These are phyloP conservation scores for Adansonia rubrostipa DNA, from an alignment of 441 rosid genomes.

Conservation along the genomic window DNA sequence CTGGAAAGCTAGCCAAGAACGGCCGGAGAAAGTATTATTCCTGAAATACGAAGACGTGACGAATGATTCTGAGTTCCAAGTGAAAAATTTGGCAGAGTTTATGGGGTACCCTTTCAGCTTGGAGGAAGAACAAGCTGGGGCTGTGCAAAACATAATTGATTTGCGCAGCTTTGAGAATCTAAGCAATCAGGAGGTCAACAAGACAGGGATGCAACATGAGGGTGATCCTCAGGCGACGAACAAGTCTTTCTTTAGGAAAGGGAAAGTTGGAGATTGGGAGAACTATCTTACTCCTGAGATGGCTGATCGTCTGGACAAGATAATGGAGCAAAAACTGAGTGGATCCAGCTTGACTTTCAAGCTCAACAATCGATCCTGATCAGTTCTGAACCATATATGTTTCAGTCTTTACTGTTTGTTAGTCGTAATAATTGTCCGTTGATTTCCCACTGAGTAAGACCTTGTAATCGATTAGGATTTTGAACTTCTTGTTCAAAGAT, in stretches of 20 bases:
- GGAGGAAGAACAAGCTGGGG: conserved; percentile 32
- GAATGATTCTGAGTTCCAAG: conserved; percentile 18
- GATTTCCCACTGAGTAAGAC: not conserved
- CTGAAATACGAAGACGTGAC: conserved; percentile 33
- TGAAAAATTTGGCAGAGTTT: conserved; percentile 37
- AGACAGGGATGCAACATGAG: conserved; percentile 25
- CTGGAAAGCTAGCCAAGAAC: conserved; percentile 25
- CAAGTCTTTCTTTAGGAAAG: conserved; percentile 36
- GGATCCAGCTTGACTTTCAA: conserved; percentile 2
- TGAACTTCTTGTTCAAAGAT: not conserved
- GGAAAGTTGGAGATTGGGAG: conserved; percentile 44
- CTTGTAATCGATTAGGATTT: not conserved
- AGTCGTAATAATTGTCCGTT: not conserved
- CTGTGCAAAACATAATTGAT: conserved; percentile 17
- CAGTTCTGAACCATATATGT: not conserved
- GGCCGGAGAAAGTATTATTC: not conserved
- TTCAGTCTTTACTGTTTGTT: not conserved
- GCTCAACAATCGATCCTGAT: not conserved
- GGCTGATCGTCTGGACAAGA: conserved; percentile 35
- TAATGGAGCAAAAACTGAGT: conserved; percentile 11
- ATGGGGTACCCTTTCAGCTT: conserved; percentile 29
- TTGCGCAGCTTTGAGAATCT: conserved; percentile 41
- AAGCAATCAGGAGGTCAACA: conserved; percentile 35
- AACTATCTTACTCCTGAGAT: conserved; percentile 38
- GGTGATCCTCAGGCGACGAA: conserved; percentile 19